Base-by-base conservation (phyloP, 1,284 basidiomycete genomes). In the Ganoderma resinaceum region DNA sequence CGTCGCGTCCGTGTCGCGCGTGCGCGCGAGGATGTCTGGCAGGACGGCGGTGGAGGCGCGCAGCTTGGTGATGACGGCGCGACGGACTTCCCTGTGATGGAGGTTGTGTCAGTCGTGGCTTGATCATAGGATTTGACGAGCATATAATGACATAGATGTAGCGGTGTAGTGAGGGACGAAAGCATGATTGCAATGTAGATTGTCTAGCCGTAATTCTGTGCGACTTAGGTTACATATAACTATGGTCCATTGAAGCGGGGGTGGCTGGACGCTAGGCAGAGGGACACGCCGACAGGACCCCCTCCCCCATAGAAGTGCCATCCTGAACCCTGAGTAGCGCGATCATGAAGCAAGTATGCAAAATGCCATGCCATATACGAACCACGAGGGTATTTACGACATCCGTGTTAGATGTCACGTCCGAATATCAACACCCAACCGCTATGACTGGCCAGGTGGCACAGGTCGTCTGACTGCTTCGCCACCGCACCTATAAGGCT, bases 1-100 rank as follows among this genome's bases (percentile, higher is more conserved):
- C 66, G 91, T 84, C 0, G 92, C 86, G 76, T 99, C 97, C 40
- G 92, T 85, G 78, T 99, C 97, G 68, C 95, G 90, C 0, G 94
- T 93, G 23, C 97, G 89, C 5, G 89, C 86, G 46, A 99, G 87
- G 60, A 99, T 85, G 9, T 86, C 79, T 0, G 91, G 85, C 0
- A 98, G 82, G 0, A 91, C 92, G 0, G 80, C 78, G 1, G 84
- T 82, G 0, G 86, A 86, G 20, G 92, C 82, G 0, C 94, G 91
- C 1, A 97, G 83, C 74, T 95, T 93, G 71, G 95, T 85, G 0
- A 99, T 85, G 0, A 94, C 92, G 0, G 95, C 93, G 29, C 95
- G 90, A 16, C 97, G 94, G 9, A 98, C 97, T 75, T 99, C 97
- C 2, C 95, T 97, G 76, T 23, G 63, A 6, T 6, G 42, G 29